Base-by-base conservation (phyloP, 2,329 filamentous ascomycete species). In the Camillea tinctor region DNA sequence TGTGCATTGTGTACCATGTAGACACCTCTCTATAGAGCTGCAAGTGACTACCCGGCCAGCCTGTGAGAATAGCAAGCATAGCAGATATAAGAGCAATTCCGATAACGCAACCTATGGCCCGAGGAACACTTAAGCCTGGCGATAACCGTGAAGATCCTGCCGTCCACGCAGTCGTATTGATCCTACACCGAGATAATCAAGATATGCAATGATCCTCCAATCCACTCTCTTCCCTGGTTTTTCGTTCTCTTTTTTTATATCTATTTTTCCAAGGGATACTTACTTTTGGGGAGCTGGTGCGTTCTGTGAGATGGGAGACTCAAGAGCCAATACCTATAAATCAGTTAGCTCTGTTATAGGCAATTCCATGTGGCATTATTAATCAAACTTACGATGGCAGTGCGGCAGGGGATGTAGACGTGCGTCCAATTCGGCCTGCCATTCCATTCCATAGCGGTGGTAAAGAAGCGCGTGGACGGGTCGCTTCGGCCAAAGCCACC, bases 381-480 rank as follows among this genome's bases (percentile, higher is more conserved):
- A 48, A 56, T 11, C 15, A 52, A 56, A 79, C 84, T 79, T 79
- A 96, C 93, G 74, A 97, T 79, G 20, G 92, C 94, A 63, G 90
- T 93, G 69, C 94, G 83, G 56, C 86, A 86, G 17, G 94, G 94
- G 62, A 96, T 86, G 74, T 99, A 99, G 56, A 97, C 85, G 74
- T 98, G 95, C 53, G 92, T 86, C 80, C 92, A 97, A 77, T 98
- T 98, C 79, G 85, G 89, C 63, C 95, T 82, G 15, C 85, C 86
- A 73, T 98, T 98, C 95, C 95, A 98, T 63, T 85, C 84, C 79
- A 97, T 86, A 15, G 92, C 86, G 4, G 92, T 96, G 0, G 95
- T 98, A 75, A 97, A 97, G 81, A 95, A 98, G 36, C 92, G 83
- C 2, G 92, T 95, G n/a, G 79, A 84, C 65, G 91, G 87, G 58